phyloP scores from a whole-genome alignment of 331 rosid genomes.

The Telfairia occidentalis region DNA sequence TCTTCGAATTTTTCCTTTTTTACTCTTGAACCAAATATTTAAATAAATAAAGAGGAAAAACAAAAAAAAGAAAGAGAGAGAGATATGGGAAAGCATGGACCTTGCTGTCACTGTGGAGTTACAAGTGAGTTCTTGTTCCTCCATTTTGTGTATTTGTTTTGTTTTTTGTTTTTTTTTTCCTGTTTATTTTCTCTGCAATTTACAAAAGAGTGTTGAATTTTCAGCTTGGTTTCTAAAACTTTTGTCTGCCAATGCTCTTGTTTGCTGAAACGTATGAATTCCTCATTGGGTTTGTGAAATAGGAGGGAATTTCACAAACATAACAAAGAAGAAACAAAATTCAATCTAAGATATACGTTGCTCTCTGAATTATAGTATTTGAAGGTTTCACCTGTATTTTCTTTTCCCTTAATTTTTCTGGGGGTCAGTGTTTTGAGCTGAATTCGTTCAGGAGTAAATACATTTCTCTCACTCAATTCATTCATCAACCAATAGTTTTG shows the following conservation, averaged over 20 bases:
- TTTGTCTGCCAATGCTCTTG: slow-evolving; percentile 1
- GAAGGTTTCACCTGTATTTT: neutral
- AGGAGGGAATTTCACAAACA: neutral
- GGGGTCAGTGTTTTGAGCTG: neutral
- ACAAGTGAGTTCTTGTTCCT: slow-evolving; percentile 98
- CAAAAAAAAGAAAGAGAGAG: slow-evolving; percentile 34
- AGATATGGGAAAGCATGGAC: slow-evolving; percentile 96
- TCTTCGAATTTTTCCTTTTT: slow-evolving; percentile 25
- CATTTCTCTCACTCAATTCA: neutral
- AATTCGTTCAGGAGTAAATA: slow-evolving; percentile 1
- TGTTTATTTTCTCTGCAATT: slow-evolving; percentile 10
- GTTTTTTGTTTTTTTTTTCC: slow-evolving; percentile 13
- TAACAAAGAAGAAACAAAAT: neutral
- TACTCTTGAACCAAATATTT: slow-evolving; percentile 19
- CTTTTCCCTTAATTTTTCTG: neutral
- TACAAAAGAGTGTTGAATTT: neutral
- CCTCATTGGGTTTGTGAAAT: slow-evolving; percentile 4
- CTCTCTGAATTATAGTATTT: neutral
- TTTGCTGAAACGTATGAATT: neutral
- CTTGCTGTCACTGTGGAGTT: slow-evolving; percentile 99
- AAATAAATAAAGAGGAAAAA: slow-evolving; percentile 10
- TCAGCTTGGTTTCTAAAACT: neutral
- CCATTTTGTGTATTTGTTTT: slow-evolving; percentile 24
- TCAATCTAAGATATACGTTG: neutral
- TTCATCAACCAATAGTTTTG: neutral